phyloP scores from a whole-genome alignment of 164 flowering plant genomes.

The Hamamelis virginiana region DNA sequence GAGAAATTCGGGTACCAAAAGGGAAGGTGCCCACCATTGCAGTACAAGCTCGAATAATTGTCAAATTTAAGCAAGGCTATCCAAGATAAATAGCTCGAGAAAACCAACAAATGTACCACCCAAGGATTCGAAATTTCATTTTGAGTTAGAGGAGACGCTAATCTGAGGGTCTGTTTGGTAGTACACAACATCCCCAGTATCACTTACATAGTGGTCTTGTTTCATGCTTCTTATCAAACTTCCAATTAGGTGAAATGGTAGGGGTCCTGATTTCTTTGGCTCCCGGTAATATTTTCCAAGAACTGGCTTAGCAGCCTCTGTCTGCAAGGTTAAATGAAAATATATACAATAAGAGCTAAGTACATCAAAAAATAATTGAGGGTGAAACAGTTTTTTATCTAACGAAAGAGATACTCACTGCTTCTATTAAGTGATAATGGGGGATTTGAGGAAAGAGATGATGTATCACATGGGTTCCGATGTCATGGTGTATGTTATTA shows the following conservation, averaged over 20 bases:
- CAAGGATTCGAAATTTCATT: slow-evolving; percentile 1
- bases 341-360: too few relatives aligned
- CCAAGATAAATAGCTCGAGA: too few relatives aligned
- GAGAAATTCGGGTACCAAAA: too few relatives aligned
- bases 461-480: slow-evolving; percentile 73
- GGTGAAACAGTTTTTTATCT: too few relatives aligned
- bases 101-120: too few relatives aligned
- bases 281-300: slow-evolving; percentile 57
- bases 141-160: slow-evolving; percentile 18
- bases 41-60: too few relatives aligned
- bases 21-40: too few relatives aligned
- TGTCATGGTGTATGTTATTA: slow-evolving; percentile 70
- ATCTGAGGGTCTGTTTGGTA: slow-evolving; percentile 49
- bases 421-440: slow-evolving; percentile 62
- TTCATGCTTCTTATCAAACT: slow-evolving; percentile 36
- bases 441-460: slow-evolving; percentile 75
- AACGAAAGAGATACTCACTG: slow-evolving; percentile 40
- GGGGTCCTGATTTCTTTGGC: slow-evolving; percentile 44
- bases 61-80: too few relatives aligned
- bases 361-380: too few relatives aligned
- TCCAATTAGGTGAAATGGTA: slow-evolving; percentile 51
- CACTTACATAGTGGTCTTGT: slow-evolving; percentile 53
- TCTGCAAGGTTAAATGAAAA: slow-evolving; percentile 26
- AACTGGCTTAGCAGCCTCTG: slow-evolving; percentile 59
- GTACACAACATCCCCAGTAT: slow-evolving; percentile 50